These are phyloP conservation scores for Phytophthora boehmeriae DNA, from an alignment of 352 stramenopile genomes.

Conservation along the genomic window DNA sequence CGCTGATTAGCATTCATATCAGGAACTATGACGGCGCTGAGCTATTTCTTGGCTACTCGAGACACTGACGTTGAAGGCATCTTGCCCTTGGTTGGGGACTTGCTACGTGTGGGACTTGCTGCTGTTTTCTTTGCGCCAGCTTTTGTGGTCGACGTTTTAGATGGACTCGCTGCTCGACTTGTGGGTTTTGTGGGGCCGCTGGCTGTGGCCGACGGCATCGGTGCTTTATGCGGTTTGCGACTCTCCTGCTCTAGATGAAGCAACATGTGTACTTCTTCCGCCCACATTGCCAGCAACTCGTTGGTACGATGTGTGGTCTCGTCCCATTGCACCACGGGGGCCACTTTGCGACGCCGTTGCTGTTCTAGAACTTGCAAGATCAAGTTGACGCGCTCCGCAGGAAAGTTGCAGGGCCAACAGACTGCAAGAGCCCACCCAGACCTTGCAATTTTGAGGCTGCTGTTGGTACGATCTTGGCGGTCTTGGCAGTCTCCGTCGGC, in stretches of 20 bases:
- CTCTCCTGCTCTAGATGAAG: slow-evolving; percentile 62
- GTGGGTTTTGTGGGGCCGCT: slow-evolving; percentile 15
- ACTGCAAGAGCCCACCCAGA: slow-evolving; percentile 44
- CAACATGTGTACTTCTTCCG: slow-evolving; percentile 63
- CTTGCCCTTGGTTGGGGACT: slow-evolving; percentile 15
- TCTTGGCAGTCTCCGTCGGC: slow-evolving; percentile 2
- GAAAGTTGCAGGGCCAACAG: slow-evolving; percentile 42
- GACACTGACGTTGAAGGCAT: slow-evolving; percentile 14
- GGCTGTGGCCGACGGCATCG: neutral
- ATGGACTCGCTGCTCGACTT: slow-evolving; percentile 13
- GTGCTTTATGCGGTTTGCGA: slow-evolving; percentile 55
- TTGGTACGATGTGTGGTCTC: slow-evolving; percentile 51
- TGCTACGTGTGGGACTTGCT: slow-evolving; percentile 18
- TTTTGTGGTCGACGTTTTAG: slow-evolving; percentile 5
- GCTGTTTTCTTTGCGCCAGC: slow-evolving; percentile 3
- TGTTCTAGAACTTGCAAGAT: slow-evolving; percentile 49
- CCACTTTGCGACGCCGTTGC: slow-evolving; percentile 37
- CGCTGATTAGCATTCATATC: too few relatives aligned
- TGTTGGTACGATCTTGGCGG: slow-evolving; percentile 21
- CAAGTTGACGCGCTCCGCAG: slow-evolving; percentile 48
- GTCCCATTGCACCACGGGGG: slow-evolving; percentile 57
- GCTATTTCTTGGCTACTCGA: slow-evolving; percentile 24
- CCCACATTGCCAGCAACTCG: slow-evolving; percentile 65
- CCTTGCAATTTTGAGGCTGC: slow-evolving; percentile 36
- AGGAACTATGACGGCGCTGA: too few relatives aligned